Base-by-base conservation (phyloP, 2,329 filamentous ascomycete species). In the Penicillium sp. region DNA sequence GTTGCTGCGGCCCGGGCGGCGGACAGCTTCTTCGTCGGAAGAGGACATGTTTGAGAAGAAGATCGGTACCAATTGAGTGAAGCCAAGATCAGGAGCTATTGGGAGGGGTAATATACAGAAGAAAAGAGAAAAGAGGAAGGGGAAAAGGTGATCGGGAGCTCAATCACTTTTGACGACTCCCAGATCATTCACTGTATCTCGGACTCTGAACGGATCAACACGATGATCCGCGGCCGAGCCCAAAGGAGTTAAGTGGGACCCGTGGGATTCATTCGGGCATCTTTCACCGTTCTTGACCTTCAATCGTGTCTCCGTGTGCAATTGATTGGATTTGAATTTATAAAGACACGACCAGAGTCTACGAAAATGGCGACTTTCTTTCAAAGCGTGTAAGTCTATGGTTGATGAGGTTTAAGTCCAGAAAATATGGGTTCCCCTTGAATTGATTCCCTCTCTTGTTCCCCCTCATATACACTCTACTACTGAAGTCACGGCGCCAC, bases 301-400 rank as follows among this genome's bases (percentile, higher is more conserved):
- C 49, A 27, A 43, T 16, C n/a, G 35, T 53, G 10, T 48, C 56
- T 11, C 26, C 35, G 48, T 41, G 56, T 52, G 53, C 35, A 48
- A 52, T 52, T 53, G 29, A 26, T 48, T 35, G 24, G 26, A 35
- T 33, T 45, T 35, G 35, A 44, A 21, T 44, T 10, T 37, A 37
- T 47, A 48, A 53, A 63, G 52, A 51, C 47, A 44, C 50, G 51
- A 54, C 51, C 53, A 53, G 33, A 48, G 54, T 53, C 37, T 44
- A 52, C 54, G 57, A 74, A 55, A 52, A 80, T 80, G 79, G 74
- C 77, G 50, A 78, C 74, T 48, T 80, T 80, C 65, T 79, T 80
- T 52, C 78, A 79, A 67, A 79, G 77, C 63, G 78, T 80, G 79
- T 80, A 78, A 71, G 76, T 77, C 31, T n/a, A 21, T 44, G 21